Evolutionary conservation across 2,329 filamentous ascomycete genomes (phyloP), one percentile per base, ranked within the genome.

Genomic region (Xylaria sp.): DNA sequence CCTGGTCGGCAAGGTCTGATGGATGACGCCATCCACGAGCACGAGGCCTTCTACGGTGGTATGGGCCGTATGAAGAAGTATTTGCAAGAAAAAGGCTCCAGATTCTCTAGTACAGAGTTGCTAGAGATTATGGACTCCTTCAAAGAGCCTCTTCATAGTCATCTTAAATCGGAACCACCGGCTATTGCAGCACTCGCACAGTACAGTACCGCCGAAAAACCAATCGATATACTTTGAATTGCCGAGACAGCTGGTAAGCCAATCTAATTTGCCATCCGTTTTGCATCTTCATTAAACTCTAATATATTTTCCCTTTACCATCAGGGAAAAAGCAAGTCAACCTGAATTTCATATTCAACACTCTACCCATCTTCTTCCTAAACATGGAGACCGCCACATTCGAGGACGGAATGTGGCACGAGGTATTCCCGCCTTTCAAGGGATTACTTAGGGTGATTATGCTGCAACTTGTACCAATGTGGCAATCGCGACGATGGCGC

Each of bases 321-420:
- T 31, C 13, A 54, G n/a, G 37, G 8, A 52, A 40, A 17, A 58
- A 69, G 29, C 64, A 66, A 47, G 54, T 69, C 13, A 68, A 25
- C 47, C 35, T 64, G 6, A 47, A 41, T 11, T 63, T 69, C 11
- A 13, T 71, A 17, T 67, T 70, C 53, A 71, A 70, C 44, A 57
- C 35, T 4, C 27, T 69, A 1, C 69, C 64, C 0, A 58, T 71
- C 13, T 71, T 70, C 48, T 63, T 69, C 8, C 56, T 69, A 13
- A 71, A 70, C 54, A 69, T 70, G 66, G 67, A 71, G 17, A 70
- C 68, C 0, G 65, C 40, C 1, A 47, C 49, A 1, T 70, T 70
- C 25, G 67, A 69, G n/a, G 58, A 40, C 4, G 69, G 68, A 4
- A 71, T 71, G 56, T 70, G 69, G 64, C 64, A 68, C 15, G 69